Conservation (phyloP, 768 basidiomycete genomes). For the Collybia sordida region DNA sequence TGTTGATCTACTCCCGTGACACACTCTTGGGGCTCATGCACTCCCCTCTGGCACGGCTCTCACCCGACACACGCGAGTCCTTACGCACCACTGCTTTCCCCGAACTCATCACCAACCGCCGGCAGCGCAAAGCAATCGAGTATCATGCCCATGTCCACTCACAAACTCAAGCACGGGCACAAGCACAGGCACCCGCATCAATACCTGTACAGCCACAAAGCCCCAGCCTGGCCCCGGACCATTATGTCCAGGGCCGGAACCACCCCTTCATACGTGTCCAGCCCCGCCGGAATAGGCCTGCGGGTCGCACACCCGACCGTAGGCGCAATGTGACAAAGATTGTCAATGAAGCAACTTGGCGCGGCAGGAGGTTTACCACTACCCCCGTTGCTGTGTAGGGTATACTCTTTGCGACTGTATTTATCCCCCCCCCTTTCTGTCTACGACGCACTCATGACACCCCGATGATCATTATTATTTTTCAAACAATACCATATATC, state of each 20-base stretch:
- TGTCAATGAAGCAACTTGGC: slow-evolving; percentile 6
- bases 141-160: slow-evolving; percentile 14
- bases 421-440: too few relatives aligned
- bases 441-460: too few relatives aligned
- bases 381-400: too few relatives aligned
- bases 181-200: neutral
- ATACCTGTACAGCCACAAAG: slow-evolving; percentile 2
- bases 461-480: too few relatives aligned
- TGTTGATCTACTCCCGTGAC: slow-evolving; percentile 23
- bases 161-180: neutral
- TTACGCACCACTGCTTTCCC: slow-evolving; percentile 21
- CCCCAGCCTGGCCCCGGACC: slow-evolving; percentile 4
- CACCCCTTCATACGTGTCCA: slow-evolving; percentile 3
- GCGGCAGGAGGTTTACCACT: neutral
- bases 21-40: slow-evolving; percentile 23
- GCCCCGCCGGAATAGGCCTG: slow-evolving; percentile 6
- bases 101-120: slow-evolving; percentile 25
- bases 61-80: slow-evolving; percentile 18
- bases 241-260: neutral
- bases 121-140: slow-evolving; percentile 27
- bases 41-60: slow-evolving; percentile 24
- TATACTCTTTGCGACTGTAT: neutral
- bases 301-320: slow-evolving; percentile 10
- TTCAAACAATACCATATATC: too few relatives aligned
- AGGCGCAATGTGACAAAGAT: slow-evolving; percentile 8